These are phyloP conservation scores for Pontederia crassipes DNA, from an alignment of 176 grass and related monocot species.

Conservation along the genomic window DNA sequence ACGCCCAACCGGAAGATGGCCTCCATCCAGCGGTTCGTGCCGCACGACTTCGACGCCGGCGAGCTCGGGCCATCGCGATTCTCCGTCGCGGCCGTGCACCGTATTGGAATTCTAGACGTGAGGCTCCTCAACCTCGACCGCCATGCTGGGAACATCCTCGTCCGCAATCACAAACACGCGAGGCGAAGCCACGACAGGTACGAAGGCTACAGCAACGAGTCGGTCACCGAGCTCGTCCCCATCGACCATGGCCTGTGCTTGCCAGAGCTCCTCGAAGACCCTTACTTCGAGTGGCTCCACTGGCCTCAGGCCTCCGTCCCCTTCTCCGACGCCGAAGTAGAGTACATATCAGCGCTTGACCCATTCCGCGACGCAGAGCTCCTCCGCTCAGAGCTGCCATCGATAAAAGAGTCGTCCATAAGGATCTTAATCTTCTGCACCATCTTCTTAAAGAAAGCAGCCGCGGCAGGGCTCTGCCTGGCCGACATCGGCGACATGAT, in stretches of 20 bases:
- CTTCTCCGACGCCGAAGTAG: conserved; percentile 37
- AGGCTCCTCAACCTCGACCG: conserved; percentile 93
- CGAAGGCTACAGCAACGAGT: background rate
- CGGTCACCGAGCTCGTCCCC: conserved; percentile 52
- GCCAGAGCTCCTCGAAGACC: conserved; percentile 67
- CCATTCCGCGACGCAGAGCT: conserved; percentile 61
- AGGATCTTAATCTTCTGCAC: conserved; percentile 69
- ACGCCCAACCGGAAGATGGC: conserved; percentile 15
- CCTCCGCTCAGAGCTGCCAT: conserved; percentile 52
- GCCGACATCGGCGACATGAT: conserved; percentile 90
- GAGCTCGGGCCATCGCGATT: conserved; percentile 83
- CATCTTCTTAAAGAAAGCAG: conserved; percentile 54
- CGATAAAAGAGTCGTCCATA: conserved; percentile 41
- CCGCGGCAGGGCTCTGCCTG: conserved; percentile 56
- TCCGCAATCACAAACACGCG: conserved; percentile 30
- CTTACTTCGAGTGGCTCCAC: conserved; percentile 98
- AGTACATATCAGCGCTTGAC: conserved; percentile 53
- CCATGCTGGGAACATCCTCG: conserved; percentile 93
- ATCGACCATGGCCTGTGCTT: conserved; percentile 94
- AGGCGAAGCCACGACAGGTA: no score
- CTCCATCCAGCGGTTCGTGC: conserved; percentile 73
- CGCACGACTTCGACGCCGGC: conserved; percentile 72
- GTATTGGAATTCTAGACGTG: conserved; percentile 81
- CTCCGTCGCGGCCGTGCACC: conserved; percentile 61
- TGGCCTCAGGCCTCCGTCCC: conserved; percentile 68